A percentile compares a stretch with the other conserved stretches of the same genome.
These are phyloP conservation scores for Suillus plorans DNA, from an alignment of 768 basidiomycete species.

Conservation along the genomic window DNA sequence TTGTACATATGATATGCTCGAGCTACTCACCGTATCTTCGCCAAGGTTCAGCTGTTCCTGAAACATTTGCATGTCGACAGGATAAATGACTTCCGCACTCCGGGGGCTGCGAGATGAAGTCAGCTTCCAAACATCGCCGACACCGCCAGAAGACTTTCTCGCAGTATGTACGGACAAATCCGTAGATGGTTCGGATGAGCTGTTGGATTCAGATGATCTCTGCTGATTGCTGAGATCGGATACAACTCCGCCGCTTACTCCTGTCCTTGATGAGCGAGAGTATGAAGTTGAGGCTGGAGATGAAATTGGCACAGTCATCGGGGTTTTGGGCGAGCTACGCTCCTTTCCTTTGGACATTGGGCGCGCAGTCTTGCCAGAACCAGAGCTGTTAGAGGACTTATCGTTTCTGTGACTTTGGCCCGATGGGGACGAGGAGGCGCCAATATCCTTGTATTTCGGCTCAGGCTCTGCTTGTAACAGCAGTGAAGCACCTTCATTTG, in stretches of 20 bases:
- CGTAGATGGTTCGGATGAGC: slow-evolving; percentile 6
- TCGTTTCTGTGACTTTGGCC: not conserved
- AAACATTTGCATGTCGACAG: slow-evolving; percentile 29
- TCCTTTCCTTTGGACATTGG: not conserved
- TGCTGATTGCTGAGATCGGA: not conserved
- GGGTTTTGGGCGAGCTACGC: not conserved
- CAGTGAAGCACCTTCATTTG: not conserved
- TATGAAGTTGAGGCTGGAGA: not conserved
- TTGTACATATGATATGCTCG: slow-evolving; percentile 1
- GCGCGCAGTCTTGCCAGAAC: not conserved
- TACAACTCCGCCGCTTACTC: not conserved
- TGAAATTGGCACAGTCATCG: not conserved
- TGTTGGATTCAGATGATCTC: not conserved
- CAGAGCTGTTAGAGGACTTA: not conserved
- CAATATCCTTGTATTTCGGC: not conserved
- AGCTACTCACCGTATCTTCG: slow-evolving; percentile 40
- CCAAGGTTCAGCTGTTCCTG: slow-evolving; percentile 31
- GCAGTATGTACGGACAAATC: slow-evolving; percentile 9
- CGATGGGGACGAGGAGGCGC: not conserved
- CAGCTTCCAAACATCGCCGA: slow-evolving; percentile 36
- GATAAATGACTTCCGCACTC: slow-evolving; percentile 31
- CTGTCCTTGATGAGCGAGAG: not conserved
- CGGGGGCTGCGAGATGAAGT: slow-evolving; percentile 41
- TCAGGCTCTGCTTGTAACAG: not conserved
- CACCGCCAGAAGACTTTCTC: slow-evolving; percentile 11